A percentile compares a stretch with the other conserved stretches of the same genome.
Evolutionary conservation across 768 basidiomycete genomes (phyloP).

Genomic region (Termitomyces sp.): DNA sequence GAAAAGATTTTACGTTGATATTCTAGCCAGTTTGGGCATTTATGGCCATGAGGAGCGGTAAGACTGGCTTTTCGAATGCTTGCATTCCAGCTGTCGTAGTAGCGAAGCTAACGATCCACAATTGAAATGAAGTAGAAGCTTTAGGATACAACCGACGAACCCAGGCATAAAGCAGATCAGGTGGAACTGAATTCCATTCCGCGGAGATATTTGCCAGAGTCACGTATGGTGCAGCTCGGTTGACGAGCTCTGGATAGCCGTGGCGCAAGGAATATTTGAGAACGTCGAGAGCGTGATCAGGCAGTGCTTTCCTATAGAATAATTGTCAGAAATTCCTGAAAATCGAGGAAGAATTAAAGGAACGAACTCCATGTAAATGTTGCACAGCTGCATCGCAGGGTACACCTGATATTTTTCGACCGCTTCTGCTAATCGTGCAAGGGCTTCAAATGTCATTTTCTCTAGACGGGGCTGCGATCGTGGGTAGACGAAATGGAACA

Average conservation of each 20-base stretch:
- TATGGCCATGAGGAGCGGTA: constrained; percentile 13
- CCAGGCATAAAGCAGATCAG: constrained; percentile 13
- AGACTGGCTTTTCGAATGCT: constrained; percentile 13
- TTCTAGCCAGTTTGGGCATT: constrained; percentile 16
- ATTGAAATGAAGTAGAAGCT: not conserved
- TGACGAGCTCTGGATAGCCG: constrained; percentile 12
- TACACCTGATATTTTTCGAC: constrained; percentile 23
- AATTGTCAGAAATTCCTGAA: not conserved
- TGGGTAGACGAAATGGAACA: constrained; percentile 22
- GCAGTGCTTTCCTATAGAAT: constrained; percentile 12
- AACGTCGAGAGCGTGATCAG: constrained; percentile 14
- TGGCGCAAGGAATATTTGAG: constrained; percentile 20
- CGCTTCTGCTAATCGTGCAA: constrained; percentile 17
- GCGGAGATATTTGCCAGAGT: constrained; percentile 7
- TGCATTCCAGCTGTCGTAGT: constrained; percentile 15
- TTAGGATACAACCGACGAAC: not conserved
- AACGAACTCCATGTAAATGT: constrained; percentile 19
- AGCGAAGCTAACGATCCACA: constrained; percentile 10
- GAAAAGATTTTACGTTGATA: constrained; percentile 19
- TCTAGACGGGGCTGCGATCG: constrained; percentile 13
- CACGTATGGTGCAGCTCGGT: constrained; percentile 17
- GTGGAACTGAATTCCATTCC: constrained; percentile 6
- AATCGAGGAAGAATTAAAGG: not conserved
- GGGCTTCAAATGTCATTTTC: constrained; percentile 5
- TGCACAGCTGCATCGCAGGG: constrained; percentile 21